A percentile compares a stretch with the other conserved stretches of the same genome.
Evolutionary conservation across 1,284 basidiomycete species (phyloP).

Genomic region (Cryptococcus sp.): DNA sequence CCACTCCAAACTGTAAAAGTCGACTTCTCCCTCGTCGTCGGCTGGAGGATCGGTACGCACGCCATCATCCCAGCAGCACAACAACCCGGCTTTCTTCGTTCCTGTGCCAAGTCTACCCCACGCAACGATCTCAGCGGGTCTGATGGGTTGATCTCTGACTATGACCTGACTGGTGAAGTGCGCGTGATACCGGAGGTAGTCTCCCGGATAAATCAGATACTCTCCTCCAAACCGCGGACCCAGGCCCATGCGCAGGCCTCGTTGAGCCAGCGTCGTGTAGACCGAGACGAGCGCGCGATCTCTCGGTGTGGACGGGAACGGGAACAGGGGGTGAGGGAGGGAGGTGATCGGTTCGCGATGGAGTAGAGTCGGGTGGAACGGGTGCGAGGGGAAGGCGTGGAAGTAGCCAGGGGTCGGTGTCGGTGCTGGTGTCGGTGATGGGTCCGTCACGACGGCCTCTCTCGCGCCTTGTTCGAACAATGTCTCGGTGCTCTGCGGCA

Average conservation of each 20-base stretch:
- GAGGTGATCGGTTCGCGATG: conserved; percentile 19
- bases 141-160: conserved; percentile 62
- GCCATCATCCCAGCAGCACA: conserved; percentile 80
- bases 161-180: conserved; percentile 89
- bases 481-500: conserved; percentile 9
- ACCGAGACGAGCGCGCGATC: conserved; percentile 35
- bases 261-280: conserved; percentile 36
- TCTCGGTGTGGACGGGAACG: conserved; percentile 30
- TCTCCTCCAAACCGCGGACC: conserved; percentile 82
- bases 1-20: conserved; percentile 86
- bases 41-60: conserved; percentile 13
- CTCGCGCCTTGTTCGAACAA: conserved; percentile 31
- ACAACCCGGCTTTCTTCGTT: conserved; percentile 92
- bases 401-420: conserved; percentile 22
- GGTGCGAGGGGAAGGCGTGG: conserved; percentile 30
- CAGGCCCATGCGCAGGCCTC: conserved; percentile 59
- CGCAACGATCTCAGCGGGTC: conserved; percentile 89
- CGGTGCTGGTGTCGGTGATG: background rate
- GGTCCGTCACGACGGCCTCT: background rate
- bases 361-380: conserved; percentile 11
- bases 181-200: conserved; percentile 93
- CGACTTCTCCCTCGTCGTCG: conserved; percentile 58
- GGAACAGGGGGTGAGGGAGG: conserved; percentile 35
- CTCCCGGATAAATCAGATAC: conserved; percentile 94
- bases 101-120: conserved; percentile 94